Evolutionary conservation across 2,329 filamentous ascomycete species (phyloP), one percentile per base, ranked within the genome.

Genomic region (Colletotrichum musae): DNA sequence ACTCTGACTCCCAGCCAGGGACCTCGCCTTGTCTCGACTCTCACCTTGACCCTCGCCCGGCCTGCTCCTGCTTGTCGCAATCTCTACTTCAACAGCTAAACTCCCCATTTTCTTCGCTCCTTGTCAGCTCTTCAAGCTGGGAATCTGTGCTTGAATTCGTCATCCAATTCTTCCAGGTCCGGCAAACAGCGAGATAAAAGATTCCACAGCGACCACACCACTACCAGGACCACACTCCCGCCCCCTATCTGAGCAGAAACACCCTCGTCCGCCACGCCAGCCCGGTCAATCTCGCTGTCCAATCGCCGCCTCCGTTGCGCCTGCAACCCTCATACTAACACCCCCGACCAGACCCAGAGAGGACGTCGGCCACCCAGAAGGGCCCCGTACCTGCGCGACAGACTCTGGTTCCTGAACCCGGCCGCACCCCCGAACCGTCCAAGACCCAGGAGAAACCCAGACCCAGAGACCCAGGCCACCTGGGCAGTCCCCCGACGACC

Each of bases 261-360:
- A 70, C 67, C 67, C 67, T 70, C 67, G 67, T 67, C 62, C 45
- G 62, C 62, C 56, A 69, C 66, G 62, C 62, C 67, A 70, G 67
- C 66, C 65, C 62, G 47, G 67, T 56, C 67, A 70, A 70, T 70
- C 67, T 70, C 67, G 57, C 57, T 52, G 54, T 65, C 71, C 71
- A 72, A 72, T 70, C 58, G 60, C 56, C 39, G 61, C 65, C 41
- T 51, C 60, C 69, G 68, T 69, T 72, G 58, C 54, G 58, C 62
- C 54, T 70, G 70, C 66, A 68, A 70, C 56, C 57, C 64, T 71
- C 68, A 69, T 71, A 53, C 64, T 57, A 58, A 45, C 62, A 52
- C 62, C 68, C 70, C 65, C 51, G 54, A 62, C 68, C 62, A 62
- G 68, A 59, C 70, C 68, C 68, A 68, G 57, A 54, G 41, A 51